Conservation (phyloP, 257 asterid species). For the Solanum neorickii region DNA sequence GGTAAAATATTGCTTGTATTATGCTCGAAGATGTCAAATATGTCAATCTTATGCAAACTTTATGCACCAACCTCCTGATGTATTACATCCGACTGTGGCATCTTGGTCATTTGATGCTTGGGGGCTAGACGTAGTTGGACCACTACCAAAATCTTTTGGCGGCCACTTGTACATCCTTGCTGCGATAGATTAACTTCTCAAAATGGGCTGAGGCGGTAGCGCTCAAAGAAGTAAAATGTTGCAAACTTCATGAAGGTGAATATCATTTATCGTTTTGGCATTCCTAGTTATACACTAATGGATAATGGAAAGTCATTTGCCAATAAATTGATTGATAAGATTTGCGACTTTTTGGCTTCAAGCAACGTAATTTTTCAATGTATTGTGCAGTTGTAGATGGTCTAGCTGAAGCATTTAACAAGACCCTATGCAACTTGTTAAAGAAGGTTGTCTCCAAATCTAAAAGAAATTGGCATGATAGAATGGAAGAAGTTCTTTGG, state of each 20-base stretch:
- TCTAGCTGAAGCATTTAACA: neutral
- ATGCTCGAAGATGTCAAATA: neutral
- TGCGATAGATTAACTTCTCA: neutral
- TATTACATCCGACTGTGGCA: neutral
- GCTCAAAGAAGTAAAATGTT: neutral
- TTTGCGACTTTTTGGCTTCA: neutral
- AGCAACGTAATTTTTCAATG: neutral
- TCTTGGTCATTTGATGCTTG: neutral
- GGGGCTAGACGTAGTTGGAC: neutral
- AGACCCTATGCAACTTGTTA: neutral
- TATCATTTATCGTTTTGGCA: neutral
- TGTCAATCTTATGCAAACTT: neutral
- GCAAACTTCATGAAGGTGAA: neutral
- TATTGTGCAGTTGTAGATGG: neutral
- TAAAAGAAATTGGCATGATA: neutral
- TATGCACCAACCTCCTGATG: neutral
- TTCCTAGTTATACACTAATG: neutral
- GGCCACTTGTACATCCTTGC: neutral
- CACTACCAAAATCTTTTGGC: neutral
- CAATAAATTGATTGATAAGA: neutral
- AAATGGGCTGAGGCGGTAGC: neutral
- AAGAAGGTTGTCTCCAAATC: neutral
- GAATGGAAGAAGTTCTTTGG: neutral
- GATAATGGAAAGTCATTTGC: neutral
- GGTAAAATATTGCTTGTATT: neutral